Percentiles rank a stretch among this genome's conserved stretches.
These are phyloP conservation scores for Bertia moriformis DNA, from an alignment of 2,329 filamentous ascomycete genomes.

Conservation along the genomic window DNA sequence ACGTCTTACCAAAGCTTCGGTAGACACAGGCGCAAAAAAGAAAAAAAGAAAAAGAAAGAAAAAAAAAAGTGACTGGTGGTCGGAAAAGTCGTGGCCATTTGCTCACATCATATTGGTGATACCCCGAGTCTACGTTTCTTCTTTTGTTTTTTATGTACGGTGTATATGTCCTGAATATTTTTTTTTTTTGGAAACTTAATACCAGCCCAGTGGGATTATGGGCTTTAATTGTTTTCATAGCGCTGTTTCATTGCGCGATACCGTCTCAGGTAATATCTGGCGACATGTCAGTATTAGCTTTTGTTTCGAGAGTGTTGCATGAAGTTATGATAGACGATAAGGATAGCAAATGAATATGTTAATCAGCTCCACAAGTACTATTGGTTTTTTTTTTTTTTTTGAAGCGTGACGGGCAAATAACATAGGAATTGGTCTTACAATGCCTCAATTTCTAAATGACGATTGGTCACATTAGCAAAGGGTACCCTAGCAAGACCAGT, in stretches of 20 bases:
- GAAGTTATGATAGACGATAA: not conserved
- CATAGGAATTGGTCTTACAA: conserved; percentile 44
- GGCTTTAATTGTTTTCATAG: conserved; percentile 35
- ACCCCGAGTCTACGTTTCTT: not conserved
- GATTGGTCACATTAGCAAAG: no score
- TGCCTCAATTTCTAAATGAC: conserved; percentile 69
- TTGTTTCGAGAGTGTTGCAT: no score
- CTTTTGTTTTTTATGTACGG: not conserved
- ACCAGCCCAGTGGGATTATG: not conserved
- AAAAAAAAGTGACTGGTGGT: not conserved
- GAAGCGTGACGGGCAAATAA: no score
- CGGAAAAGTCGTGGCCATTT: not conserved
- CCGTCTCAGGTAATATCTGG: conserved; percentile 78
- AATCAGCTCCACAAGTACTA: no score
- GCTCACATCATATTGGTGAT: not conserved
- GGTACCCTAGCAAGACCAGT: conserved; percentile 2
- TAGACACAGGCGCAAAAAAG: no score
- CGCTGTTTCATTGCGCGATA: conserved; percentile 74
- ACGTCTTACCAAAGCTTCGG: not conserved
- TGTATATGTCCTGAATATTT: not conserved
- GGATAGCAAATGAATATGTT: no score
- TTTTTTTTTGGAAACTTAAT: no score
- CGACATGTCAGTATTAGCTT: conserved; percentile 6
- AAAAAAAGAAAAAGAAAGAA: no score
- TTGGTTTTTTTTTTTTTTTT: not conserved